Base-by-base conservation (phyloP, 495 filamentous ascomycete genomes). In the Chaetomium fimeti region DNA sequence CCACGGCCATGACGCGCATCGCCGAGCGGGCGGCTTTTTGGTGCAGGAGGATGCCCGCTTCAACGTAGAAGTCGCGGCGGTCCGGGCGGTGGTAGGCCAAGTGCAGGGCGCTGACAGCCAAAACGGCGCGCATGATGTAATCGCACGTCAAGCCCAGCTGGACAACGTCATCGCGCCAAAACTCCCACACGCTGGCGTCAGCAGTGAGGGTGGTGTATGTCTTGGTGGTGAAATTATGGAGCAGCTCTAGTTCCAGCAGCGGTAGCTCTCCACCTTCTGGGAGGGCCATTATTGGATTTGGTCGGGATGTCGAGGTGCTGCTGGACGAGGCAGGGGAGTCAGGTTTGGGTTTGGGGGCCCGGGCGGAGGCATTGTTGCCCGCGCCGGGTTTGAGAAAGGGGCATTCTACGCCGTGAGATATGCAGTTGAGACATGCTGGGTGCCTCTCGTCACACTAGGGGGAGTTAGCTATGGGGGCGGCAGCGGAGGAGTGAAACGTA, bases 101-200 rank as follows among this genome's bases (percentile, higher is more conserved):
- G 64, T 87, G 85, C 29, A 86, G 71, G 7, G 83, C 78, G 5
- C 80, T 81, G 20, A 85, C 62, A 15, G 82, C 80, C 38, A 87
- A 73, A 13, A 87, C 77, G 43, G 83, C 78, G 43, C 80, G 78
- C 78, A 86, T 81, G 25, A 86, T 74, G 66, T 83, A 86, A 59
- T 81, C 78, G 66, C 82, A 77, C 25, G 68, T 58, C 1, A 86
- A 71, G 3, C 80, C 85, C 48, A 80, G 60, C 36, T 71, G 48
- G 28, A 76, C 74, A 18, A 75, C 71, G 22, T 64, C 67, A 9
- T 75, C 68, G n/a, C 75, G 69, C 72, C 74, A 79, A 45, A 79
- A 74, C 43, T 69, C 65, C 52, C 71, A 68, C 25, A 81, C 36
- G 11, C 48, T 60, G 0, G 77, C 60, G 32, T 76, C 75, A 25